Evolutionary conservation across 352 stramenopile genomes (phyloP), one percentile per base, ranked within the genome.

Genomic region (Phytophthora pisi): DNA sequence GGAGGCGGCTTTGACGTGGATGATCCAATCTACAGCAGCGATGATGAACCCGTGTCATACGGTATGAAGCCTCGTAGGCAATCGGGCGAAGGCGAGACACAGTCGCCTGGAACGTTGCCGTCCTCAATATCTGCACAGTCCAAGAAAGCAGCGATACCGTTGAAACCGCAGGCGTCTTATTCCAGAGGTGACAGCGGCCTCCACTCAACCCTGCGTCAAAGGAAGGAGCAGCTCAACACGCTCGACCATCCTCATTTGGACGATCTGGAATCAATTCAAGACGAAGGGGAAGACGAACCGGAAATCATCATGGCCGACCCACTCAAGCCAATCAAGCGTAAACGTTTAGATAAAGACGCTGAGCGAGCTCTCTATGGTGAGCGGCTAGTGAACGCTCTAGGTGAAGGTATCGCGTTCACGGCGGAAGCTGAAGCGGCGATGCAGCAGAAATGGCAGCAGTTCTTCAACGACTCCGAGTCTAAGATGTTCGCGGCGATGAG

Each of bases 401-500:
- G 75, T 5, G 82, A 82, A 31, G 80, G 70, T 1, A 84, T 92
- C n/a, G 74, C 63, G 2, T 78, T 91, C 15, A 84, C 64, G 28
- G n/a, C 59, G 0, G 82, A 92, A 24, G 71, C 68, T 0, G 81
- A 91, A 63, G 66, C 57, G 23, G 40, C 65, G 4, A 84, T 86
- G 77, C 69, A 86, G 30, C 70, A 79, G 6, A 89, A 86, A 53
- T 92, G 82, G 84, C 43, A 74, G n/a, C 55, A 75, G 6, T 84
- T 90, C 51, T 92, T 92, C 53, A 62, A 56, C 7, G 65, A 81
- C 11, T 81, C 82, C 0, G 84, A 92, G 51, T 57, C 46, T 1
- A 81, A 66, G 10, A 82, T 92, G 75, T 91, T 92, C 30, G 75
- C 75, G 1, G 68, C 74, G 0, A 58, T 92, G 40, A 79, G 81